These are phyloP conservation scores for Leccinum olivaceopallidum DNA, from an alignment of 768 basidiomycete genomes.

Conservation along the genomic window DNA sequence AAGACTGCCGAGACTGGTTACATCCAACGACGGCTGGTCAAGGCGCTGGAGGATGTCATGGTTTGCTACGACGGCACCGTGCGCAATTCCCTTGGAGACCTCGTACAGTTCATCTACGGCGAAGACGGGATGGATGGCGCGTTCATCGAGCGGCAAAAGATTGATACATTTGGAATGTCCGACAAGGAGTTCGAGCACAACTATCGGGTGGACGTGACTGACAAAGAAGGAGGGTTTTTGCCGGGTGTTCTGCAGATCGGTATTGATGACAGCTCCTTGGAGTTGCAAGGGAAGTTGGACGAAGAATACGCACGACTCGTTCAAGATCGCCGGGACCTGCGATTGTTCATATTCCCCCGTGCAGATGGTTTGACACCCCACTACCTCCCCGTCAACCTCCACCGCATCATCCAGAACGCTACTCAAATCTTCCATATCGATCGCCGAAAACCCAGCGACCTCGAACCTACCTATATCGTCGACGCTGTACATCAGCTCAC, in stretches of 20 bases:
- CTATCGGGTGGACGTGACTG: constrained; percentile 94
- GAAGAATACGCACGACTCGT: constrained; percentile 66
- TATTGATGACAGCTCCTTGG: constrained; percentile 79
- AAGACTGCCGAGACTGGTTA: constrained; percentile 99
- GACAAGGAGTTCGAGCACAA: constrained; percentile 84
- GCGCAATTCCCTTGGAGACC: constrained; percentile 93
- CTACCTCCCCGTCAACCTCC: constrained; percentile 93
- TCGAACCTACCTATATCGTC: constrained; percentile 86
- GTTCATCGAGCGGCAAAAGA: constrained; percentile 93
- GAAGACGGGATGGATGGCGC: constrained; percentile 99
- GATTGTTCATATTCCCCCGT: constrained; percentile 82
- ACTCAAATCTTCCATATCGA: constrained; percentile 98
- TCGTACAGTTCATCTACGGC: constrained; percentile 95
- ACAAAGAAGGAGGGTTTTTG: constrained; percentile 76
- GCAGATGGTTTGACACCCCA: constrained; percentile 70
- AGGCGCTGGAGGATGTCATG: constrained; percentile 96
- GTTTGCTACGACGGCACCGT: constrained; percentile 98
- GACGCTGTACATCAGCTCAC: constrained; percentile 74
- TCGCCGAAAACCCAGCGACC: constrained; percentile 87
- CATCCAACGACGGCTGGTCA: constrained; percentile 97
- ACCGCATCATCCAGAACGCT: constrained; percentile 94
- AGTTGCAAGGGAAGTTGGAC: constrained; percentile 83
- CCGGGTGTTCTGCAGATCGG: constrained; percentile 83
- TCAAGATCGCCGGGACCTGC: constrained; percentile 76
- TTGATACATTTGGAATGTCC: constrained; percentile 85